Evolutionary conservation across 2,329 filamentous ascomycete species (phyloP), one percentile per base, ranked within the genome.

Genomic region (Chaetomium globosum): DNA sequence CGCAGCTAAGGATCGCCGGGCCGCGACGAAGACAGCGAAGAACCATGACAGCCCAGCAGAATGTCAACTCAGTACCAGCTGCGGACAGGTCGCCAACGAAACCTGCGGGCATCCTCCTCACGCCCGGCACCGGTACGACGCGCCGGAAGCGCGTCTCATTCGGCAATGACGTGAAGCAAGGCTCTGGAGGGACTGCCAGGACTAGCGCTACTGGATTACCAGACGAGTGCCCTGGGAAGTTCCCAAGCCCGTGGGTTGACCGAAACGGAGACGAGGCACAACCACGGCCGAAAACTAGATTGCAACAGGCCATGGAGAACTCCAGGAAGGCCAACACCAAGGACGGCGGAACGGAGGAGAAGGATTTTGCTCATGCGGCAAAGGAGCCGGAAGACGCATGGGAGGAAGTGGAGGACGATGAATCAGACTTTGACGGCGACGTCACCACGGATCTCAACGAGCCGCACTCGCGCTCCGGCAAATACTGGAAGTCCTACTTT

Each of bases 401-500:
- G 83, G 84, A 86, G 65, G 82, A 84, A 55, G 80, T 84, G 39
- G 78, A 76, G 8, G 77, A 79, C 3, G 77, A 79, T 4, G 78
- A 80, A 19, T 77, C 77, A 46, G 74, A 77, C 39, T 79, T 77
- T 70, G 83, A 86, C 59, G 81, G 83, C 62, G 89, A 92, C 71
- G 78, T 87, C 64, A 92, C 89, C 0, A 77, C 88, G 56, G 90
- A 93, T 71, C 78, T 92, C 57, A 89, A 89, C 68, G 87, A 91
- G 71, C 90, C 91, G 7, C 85, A 87, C 68, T 92, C 90, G 1
- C 85, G 89, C 65, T 92, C 90, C 4, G 90, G 90, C 7, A 87
- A 85, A 71, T 93, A 90, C 76, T 94, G 91, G 91, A 93, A 93
- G 77, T 83, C 85, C 28, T 86, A 92, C 73, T 93, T 90, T 71